These are phyloP conservation scores for Globisporangium viniferum DNA, from an alignment of 352 stramenopile genomes.

Conservation along the genomic window DNA sequence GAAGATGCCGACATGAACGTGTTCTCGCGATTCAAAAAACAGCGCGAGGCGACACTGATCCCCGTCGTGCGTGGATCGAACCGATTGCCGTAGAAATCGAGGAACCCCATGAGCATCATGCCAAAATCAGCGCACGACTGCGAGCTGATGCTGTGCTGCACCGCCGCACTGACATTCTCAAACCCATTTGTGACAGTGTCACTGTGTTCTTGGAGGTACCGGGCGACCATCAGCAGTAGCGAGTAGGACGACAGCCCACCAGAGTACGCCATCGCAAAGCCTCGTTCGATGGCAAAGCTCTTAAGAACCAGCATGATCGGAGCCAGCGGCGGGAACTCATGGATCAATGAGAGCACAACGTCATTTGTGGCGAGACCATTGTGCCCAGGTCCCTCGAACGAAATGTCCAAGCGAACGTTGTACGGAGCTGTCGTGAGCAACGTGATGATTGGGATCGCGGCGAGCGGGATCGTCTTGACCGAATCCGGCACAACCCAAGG, in stretches of 20 bases:
- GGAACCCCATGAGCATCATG: constrained; percentile 94
- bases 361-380: constrained; percentile 95
- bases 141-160: constrained; percentile 54
- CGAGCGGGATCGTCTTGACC: constrained; percentile 97
- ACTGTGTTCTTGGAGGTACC: constrained; percentile 89
- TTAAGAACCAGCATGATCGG: constrained; percentile 98
- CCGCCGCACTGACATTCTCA: constrained; percentile 54
- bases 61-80: constrained; percentile 90
- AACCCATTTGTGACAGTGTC: constrained; percentile 65
- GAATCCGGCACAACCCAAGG: constrained; percentile 90
- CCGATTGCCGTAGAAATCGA: constrained; percentile 97
- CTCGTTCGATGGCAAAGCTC: constrained; percentile 90
- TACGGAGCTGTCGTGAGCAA: constrained; percentile 81
- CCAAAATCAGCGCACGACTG: constrained; percentile 89
- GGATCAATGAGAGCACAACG: constrained; percentile 89
- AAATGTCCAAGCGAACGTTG: constrained; percentile 93
- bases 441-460: constrained; percentile 97
- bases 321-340: constrained; percentile 92
- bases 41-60: constrained; percentile 83
- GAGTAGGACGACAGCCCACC: constrained; percentile 96
- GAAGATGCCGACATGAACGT: constrained; percentile 19
- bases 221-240: constrained; percentile 93
- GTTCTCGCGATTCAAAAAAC: constrained; percentile 79
- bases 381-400: constrained; percentile 95
- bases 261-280: constrained; percentile 94